A percentile compares a stretch with the other conserved stretches of the same genome.
Evolutionary conservation across 768 basidiomycete genomes (phyloP).

Genomic region (Gymnopilus dilepis): DNA sequence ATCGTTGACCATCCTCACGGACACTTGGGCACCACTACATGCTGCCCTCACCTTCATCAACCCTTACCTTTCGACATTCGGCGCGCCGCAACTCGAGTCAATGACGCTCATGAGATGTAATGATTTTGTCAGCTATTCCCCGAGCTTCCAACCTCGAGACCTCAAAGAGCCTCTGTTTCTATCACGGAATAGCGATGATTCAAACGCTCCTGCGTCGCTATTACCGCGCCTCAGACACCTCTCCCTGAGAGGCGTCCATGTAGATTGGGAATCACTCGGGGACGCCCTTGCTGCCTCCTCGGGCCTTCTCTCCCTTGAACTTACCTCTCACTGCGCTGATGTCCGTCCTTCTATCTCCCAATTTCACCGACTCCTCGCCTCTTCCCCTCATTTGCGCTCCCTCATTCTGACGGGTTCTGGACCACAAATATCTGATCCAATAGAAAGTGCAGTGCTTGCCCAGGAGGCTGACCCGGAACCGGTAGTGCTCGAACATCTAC

Average conservation of each 20-base stretch:
- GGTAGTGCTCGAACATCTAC: conserved; percentile 43
- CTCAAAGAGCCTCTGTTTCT: conserved; percentile 44
- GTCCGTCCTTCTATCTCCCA: conserved; percentile 57
- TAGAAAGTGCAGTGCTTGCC: conserved; percentile 25
- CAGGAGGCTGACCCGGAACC: conserved; percentile 28
- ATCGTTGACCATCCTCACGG: conserved; percentile 57
- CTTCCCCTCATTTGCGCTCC: conserved; percentile 44
- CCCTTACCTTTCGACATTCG: conserved; percentile 34
- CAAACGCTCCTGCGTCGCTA: conserved; percentile 22
- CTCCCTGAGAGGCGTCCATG: conserved; percentile 60
- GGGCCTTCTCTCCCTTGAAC: conserved; percentile 42
- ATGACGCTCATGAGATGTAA: conserved; percentile 66
- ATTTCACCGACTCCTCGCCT: conserved; percentile 47
- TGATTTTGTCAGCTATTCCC: conserved; percentile 53
- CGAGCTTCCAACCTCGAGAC: conserved; percentile 46
- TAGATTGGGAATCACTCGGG: conserved; percentile 54
- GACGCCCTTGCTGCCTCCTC: conserved; percentile 30
- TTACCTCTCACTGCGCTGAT: conserved; percentile 57
- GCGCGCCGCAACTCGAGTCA: conserved; percentile 51
- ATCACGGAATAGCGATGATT: conserved; percentile 26
- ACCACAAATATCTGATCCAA: conserved; percentile 33
- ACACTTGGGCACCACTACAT: conserved; percentile 64
- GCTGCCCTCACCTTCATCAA: conserved; percentile 53
- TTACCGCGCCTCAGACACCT: conserved; percentile 55
- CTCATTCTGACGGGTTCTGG: conserved; percentile 58